Percentiles rank a stretch among this genome's conserved stretches.
These are phyloP conservation scores for Mycena chlorophos DNA, from an alignment of 768 basidiomycete genomes.

Conservation along the genomic window DNA sequence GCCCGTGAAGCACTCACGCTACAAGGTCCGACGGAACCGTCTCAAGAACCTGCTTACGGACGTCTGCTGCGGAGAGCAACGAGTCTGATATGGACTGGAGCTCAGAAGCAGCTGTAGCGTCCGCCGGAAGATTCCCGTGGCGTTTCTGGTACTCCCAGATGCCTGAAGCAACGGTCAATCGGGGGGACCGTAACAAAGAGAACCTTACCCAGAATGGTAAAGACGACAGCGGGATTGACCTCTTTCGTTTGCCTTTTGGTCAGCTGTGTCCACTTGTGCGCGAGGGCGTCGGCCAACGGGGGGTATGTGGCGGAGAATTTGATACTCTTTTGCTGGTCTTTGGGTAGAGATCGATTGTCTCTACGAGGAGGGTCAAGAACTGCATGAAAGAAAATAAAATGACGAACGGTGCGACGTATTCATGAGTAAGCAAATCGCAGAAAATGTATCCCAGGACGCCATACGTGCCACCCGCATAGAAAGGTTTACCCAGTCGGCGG, in stretches of 20 bases:
- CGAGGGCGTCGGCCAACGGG: slow-evolving; percentile 60
- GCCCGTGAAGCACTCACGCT: slow-evolving; percentile 47
- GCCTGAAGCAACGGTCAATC: slow-evolving; percentile 46
- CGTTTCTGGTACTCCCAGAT: slow-evolving; percentile 78
- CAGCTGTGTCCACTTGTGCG: slow-evolving; percentile 67
- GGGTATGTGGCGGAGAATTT: slow-evolving; percentile 66
- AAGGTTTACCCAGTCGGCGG: slow-evolving; percentile 68
- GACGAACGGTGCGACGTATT: slow-evolving; percentile 82
- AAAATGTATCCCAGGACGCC: slow-evolving; percentile 93
- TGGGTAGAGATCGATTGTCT: slow-evolving; percentile 56
- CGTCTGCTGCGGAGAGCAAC: slow-evolving; percentile 59
- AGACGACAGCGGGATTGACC: slow-evolving; percentile 72
- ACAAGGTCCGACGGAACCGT: slow-evolving; percentile 59
- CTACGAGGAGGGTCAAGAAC: slow-evolving; percentile 36
- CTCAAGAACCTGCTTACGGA: slow-evolving; percentile 67
- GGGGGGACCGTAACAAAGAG: not conserved
- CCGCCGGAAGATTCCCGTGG: slow-evolving; percentile 62
- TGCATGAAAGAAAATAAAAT: slow-evolving; percentile 7
- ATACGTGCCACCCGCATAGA: slow-evolving; percentile 92
- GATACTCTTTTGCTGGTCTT: slow-evolving; percentile 58
- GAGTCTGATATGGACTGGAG: slow-evolving; percentile 65
- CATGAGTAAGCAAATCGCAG: slow-evolving; percentile 85
- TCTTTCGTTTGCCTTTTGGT: slow-evolving; percentile 79
- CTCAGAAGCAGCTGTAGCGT: slow-evolving; percentile 47
- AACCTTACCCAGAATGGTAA: slow-evolving; percentile 67